A percentile compares a stretch with the other conserved stretches of the same genome.
Evolutionary conservation across 768 basidiomycete species (phyloP).

Genomic region (Serpula lacrymans): DNA sequence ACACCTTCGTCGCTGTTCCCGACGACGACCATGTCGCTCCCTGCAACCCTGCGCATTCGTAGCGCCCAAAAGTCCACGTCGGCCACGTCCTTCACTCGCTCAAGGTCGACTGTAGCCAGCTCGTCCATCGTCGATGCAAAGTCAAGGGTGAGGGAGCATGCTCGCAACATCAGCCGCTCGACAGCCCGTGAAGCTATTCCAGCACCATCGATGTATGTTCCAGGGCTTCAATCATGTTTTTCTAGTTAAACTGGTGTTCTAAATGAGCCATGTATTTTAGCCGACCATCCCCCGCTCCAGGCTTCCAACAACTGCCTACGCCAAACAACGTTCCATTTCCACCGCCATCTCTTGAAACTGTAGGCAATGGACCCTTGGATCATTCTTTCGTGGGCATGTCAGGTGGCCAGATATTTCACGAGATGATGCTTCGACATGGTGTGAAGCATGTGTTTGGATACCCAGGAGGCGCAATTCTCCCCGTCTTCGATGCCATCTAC

Average conservation of each 20-base stretch:
- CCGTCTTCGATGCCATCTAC: slow-evolving; percentile 99
- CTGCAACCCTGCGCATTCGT: slow-evolving; percentile 40
- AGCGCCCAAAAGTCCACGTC: slow-evolving; percentile 34
- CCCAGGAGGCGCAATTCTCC: slow-evolving; percentile 96
- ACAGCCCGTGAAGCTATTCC: slow-evolving; percentile 57
- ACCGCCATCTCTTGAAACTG: slow-evolving; percentile 28
- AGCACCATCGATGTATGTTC: slow-evolving; percentile 59
- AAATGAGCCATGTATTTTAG: slow-evolving; percentile 32
- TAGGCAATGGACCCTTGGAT: slow-evolving; percentile 56
- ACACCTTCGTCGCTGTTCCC: slow-evolving; percentile 9
- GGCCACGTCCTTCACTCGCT: slow-evolving; percentile 37
- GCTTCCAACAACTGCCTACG: slow-evolving; percentile 47
- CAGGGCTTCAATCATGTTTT: slow-evolving; percentile 6
- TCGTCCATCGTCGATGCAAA: slow-evolving; percentile 74
- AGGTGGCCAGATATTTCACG: slow-evolving; percentile 97
- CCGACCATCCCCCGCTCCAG: slow-evolving; percentile 61
- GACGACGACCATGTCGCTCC: slow-evolving; percentile 38
- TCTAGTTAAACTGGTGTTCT: slow-evolving; percentile 9
- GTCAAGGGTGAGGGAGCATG: slow-evolving; percentile 75
- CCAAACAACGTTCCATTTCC: slow-evolving; percentile 35
- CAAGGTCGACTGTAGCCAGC: slow-evolving; percentile 47
- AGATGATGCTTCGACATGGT: slow-evolving; percentile 97
- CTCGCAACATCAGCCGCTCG: slow-evolving; percentile 69
- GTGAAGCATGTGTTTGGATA: slow-evolving; percentile 98
- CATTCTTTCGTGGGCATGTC: slow-evolving; percentile 90